Evolutionary conservation across 1,284 basidiomycete genomes (phyloP).

Genomic region (Marasmius oreades): DNA sequence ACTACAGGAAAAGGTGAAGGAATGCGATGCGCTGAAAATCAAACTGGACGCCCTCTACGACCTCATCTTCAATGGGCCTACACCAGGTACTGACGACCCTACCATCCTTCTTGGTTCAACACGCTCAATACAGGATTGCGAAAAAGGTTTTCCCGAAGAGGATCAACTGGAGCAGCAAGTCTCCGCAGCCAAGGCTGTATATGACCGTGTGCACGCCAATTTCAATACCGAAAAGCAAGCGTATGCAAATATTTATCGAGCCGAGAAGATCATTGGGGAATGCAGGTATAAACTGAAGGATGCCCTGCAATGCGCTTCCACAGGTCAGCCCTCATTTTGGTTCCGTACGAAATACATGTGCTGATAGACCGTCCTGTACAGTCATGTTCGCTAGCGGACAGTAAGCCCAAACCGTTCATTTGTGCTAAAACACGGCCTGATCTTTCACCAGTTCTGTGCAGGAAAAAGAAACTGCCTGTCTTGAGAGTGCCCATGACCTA

Average conservation of each 20-base stretch:
- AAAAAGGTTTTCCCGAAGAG: slow-evolving; percentile 10
- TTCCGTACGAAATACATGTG: background rate
- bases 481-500: slow-evolving; percentile 8
- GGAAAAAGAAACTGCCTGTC: slow-evolving; percentile 5
- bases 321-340: slow-evolving; percentile 1
- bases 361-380: background rate
- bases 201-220: slow-evolving; percentile 6
- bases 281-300: slow-evolving; percentile 12
- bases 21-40: slow-evolving; percentile 7
- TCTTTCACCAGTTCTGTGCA: slow-evolving; percentile 5
- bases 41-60: slow-evolving; percentile 12
- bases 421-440: background rate
- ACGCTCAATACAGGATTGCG: background rate
- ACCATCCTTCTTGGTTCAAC: background rate
- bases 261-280: slow-evolving; percentile 9
- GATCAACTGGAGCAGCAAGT: slow-evolving; percentile 13
- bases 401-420: background rate
- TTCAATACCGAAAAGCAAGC: slow-evolving; percentile 9
- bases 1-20: slow-evolving; percentile 2
- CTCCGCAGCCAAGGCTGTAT: slow-evolving; percentile 6
- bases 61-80: slow-evolving; percentile 13
- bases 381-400: slow-evolving; percentile 13
- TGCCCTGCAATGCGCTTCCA: slow-evolving; percentile 12
- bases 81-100: slow-evolving; percentile 8
- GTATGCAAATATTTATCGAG: slow-evolving; percentile 4